Percentiles rank a stretch among this genome's conserved stretches.
Conservation (phyloP, 495 filamentous ascomycete genomes). For the Trichocladium antarcticum region DNA sequence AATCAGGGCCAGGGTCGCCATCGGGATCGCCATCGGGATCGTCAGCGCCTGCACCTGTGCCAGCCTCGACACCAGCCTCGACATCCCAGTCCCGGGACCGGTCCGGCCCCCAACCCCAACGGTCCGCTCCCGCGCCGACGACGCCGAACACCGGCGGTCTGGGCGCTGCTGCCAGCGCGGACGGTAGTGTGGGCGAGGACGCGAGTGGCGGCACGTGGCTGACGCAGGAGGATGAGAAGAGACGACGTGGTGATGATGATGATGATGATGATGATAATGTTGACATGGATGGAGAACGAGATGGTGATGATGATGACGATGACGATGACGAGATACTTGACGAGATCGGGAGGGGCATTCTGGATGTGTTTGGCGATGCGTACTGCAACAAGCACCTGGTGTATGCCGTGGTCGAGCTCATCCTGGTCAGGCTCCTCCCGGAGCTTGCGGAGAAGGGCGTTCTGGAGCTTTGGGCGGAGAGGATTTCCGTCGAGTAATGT, state of each 20-base stretch:
- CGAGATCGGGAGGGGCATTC: slow-evolving; percentile 44
- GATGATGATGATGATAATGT: background rate
- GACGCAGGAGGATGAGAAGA: background rate
- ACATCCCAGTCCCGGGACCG: background rate
- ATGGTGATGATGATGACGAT: slow-evolving; percentile 19
- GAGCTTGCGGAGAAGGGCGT: slow-evolving; percentile 70
- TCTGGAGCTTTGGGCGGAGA: slow-evolving; percentile 58
- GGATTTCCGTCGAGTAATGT: slow-evolving; percentile 53
- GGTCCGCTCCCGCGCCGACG: slow-evolving; percentile 12
- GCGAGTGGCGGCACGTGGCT: background rate
- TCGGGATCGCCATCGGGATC: background rate
- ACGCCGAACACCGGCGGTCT: slow-evolving; percentile 11
- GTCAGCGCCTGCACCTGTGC: no score
- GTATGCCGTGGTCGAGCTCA: slow-evolving; percentile 63
- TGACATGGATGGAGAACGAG: background rate
- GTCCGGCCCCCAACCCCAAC: background rate
- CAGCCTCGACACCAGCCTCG: no score
- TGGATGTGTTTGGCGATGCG: slow-evolving; percentile 65
- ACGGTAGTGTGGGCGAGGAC: background rate
- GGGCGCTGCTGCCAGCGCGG: background rate
- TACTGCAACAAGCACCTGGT: slow-evolving; percentile 88
- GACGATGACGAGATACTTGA: slow-evolving; percentile 30
- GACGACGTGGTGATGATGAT: background rate
- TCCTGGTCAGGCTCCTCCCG: slow-evolving; percentile 69
- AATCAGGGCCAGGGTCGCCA: slow-evolving; percentile 4